Base-by-base conservation (phyloP, 371 early-diverging fungal species). In the Circinella umbellata region DNA sequence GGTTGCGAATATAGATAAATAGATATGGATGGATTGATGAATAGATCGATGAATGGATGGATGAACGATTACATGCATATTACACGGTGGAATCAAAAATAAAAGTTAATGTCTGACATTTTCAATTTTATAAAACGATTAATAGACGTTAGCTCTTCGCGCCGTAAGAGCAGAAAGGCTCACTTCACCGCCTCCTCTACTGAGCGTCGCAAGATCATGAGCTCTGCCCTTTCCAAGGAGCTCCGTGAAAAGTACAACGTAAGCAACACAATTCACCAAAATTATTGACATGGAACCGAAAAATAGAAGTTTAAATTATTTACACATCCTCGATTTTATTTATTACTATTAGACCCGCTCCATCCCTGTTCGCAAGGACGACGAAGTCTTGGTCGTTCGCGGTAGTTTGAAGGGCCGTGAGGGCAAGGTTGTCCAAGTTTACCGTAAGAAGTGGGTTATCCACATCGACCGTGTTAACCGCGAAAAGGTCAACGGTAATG, bases 391-490 rank as follows among this genome's bases (percentile, higher is more conserved):
- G 76, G 92, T 99, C 76, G 92, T 95, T 76, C 93, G 98, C 71
- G 99, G 99, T 76, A 89, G 88, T 81, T 85, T 89, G 91, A 98
- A 98, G 93, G 98, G 97, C 80, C 94, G 94, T 75, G 95, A 96
- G 85, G 99, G 99, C 78, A 96, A 97, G 93, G 94, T 99, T 74
- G 85, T 87, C 72, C 88, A 93, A 74, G 96, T 95, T 77, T 98
- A 98, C 95, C 95, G 99, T 80, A 93, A 94, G 87, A 97, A 96
- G 92, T 98, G 91, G 91, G 93, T 96, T 71, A 98, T 98, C 87
- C 95, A 98, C 92, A 90, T 98, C 72, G 98, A 98, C 82, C 94
- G 96, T 79, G 86, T 98, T 79, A 89, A 85, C 80, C 92, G 92
- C 83, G 98, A 98, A 83, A 98, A 98, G 94, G 92, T 91, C 79